Conservation (phyloP, 208 protist species). For the Vickermania ingenoplastis region DNA sequence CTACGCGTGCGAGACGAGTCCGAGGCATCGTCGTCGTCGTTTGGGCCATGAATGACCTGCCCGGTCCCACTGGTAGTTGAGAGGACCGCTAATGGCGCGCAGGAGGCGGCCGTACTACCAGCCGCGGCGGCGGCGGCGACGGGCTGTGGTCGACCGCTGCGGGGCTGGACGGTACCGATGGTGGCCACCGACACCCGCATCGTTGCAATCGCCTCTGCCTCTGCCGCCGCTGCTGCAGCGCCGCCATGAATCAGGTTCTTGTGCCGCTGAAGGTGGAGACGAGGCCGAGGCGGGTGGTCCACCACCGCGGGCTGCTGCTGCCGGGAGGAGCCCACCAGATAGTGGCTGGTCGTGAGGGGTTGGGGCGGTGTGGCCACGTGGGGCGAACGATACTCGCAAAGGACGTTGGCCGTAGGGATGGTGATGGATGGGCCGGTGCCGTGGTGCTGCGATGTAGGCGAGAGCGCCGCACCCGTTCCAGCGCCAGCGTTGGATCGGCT, state of each 20-base stretch:
- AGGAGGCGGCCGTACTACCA: too few species aligned
- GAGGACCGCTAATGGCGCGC: too few species aligned
- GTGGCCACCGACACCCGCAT: neutral
- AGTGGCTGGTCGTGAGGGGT: neutral
- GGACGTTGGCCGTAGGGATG: neutral
- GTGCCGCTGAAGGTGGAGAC: neutral
- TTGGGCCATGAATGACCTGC: too few species aligned
- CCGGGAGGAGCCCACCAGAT: neutral
- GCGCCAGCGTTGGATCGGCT: too few species aligned
- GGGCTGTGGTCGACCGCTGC: too few species aligned
- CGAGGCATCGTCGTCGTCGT: neutral
- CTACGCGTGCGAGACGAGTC: neutral
- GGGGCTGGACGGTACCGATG: neutral
- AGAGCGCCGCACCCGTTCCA: neutral
- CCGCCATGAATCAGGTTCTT: neutral
- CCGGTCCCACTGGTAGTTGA: too few species aligned
- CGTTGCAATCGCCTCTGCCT: neutral
- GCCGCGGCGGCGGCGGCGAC: too few species aligned
- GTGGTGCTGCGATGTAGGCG: neutral
- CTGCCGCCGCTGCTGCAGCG: neutral
- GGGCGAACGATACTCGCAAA: neutral
- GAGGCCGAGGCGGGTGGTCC: too few species aligned
- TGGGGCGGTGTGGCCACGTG: neutral
- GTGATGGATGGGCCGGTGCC: neutral
- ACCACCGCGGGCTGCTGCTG: too few species aligned